phyloP scores from a whole-genome alignment of 306 rosid species.

The Crotalaria pallida region DNA sequence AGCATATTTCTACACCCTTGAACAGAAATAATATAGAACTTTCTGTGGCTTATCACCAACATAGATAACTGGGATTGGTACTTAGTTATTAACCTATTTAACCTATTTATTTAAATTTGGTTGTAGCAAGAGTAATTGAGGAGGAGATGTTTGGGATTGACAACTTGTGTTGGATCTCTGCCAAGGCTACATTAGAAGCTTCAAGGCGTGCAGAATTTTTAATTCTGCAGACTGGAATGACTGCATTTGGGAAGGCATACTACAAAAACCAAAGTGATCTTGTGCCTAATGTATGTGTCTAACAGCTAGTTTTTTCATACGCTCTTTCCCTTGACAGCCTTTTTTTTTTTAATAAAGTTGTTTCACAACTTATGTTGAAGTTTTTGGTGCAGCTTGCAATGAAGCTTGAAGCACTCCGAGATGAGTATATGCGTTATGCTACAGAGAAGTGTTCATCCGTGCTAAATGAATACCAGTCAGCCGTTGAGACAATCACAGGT shows the following conservation, averaged over 20 bases:
- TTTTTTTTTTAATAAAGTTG: constrained; percentile 8
- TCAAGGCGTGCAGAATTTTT: constrained; percentile 78
- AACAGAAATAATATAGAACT: background rate
- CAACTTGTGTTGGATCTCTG: constrained; percentile 92
- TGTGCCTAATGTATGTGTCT: constrained; percentile 72
- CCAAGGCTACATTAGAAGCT: constrained; percentile 83
- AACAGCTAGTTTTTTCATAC: constrained; percentile 11
- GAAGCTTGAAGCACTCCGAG: constrained; percentile 89
- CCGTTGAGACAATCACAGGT: constrained; percentile 97
- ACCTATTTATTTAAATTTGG: constrained; percentile 9
- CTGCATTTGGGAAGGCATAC: constrained; percentile 93
- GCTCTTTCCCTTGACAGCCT: background rate
- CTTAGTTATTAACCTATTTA: constrained; percentile 17
- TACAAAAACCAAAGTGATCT: constrained; percentile 77
- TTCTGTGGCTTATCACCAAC: constrained; percentile 2
- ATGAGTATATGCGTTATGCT: constrained; percentile 91
- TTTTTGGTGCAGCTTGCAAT: constrained; percentile 68
- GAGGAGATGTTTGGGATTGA: constrained; percentile 95
- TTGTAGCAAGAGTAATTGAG: constrained; percentile 88
- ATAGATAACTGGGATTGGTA: constrained; percentile 6
- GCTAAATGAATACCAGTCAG: constrained; percentile 66
- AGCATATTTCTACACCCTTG: background rate
- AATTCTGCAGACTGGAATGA: constrained; percentile 95
- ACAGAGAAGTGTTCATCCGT: constrained; percentile 70
- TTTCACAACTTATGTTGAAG: constrained; percentile 23